These are phyloP conservation scores for Lactarius hatsudake DNA, from an alignment of 768 basidiomycete genomes.

Conservation along the genomic window DNA sequence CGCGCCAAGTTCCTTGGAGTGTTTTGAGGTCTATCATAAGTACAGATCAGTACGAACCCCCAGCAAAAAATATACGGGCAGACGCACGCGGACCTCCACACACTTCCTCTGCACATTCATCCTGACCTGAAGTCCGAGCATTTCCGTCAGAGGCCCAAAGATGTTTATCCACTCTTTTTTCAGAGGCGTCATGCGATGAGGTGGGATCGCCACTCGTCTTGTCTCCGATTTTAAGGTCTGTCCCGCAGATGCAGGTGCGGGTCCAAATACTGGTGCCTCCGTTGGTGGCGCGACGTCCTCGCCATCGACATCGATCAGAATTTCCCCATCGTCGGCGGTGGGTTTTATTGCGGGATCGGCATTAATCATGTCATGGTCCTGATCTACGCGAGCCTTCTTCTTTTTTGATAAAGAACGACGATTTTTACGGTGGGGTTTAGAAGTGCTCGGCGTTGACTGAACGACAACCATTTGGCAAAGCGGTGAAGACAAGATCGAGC, in stretches of 20 bases:
- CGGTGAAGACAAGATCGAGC: not conserved
- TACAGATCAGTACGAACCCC: not conserved
- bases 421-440: conserved; percentile 32
- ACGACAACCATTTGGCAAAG: conserved; percentile 40
- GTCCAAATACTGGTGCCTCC: conserved; percentile 65
- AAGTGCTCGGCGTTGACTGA: conserved; percentile 36
- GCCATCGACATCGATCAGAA: conserved; percentile 57
- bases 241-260: conserved; percentile 54
- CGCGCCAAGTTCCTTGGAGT: conserved; percentile 89
- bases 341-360: conserved; percentile 11
- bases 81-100: conserved; percentile 87
- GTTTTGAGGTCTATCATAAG: conserved; percentile 80
- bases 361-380: conserved; percentile 14
- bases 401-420: conserved; percentile 50
- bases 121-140: conserved; percentile 90
- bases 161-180: conserved; percentile 96
- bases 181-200: conserved; percentile 95
- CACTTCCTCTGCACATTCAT: conserved; percentile 91
- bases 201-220: conserved; percentile 88
- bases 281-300: conserved; percentile 44
- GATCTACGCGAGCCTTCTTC: conserved; percentile 34
- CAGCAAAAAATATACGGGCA: not conserved
- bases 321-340: conserved; percentile 59
- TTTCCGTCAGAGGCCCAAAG: conserved; percentile 93
- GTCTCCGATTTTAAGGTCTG: conserved; percentile 73